These are phyloP conservation scores for Septoria linicola DNA, from an alignment of 2,329 filamentous ascomycete species.

Conservation along the genomic window DNA sequence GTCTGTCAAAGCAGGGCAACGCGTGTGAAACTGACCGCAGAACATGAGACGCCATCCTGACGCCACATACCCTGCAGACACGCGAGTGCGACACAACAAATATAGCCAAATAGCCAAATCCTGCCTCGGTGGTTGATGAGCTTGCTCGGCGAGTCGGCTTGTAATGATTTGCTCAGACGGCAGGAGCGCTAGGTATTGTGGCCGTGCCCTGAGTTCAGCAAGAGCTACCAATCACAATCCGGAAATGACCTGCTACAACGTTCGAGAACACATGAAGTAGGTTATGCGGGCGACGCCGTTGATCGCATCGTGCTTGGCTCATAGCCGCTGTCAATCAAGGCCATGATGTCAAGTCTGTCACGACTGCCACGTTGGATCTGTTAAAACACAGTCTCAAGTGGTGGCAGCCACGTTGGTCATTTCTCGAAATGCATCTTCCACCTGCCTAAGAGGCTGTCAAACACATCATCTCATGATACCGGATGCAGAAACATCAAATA, in stretches of 20 bases:
- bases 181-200: neutral
- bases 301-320: conserved; percentile 2
- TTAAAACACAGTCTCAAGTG: no score
- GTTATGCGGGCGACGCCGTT: neutral
- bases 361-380: conserved; percentile 1
- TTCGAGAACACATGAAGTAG: no score
- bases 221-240: conserved; percentile 1
- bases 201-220: neutral
- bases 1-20: no score
- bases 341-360: neutral
- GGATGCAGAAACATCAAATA: conserved; percentile 8
- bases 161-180: conserved; percentile 10
- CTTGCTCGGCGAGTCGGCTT: neutral
- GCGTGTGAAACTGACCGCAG: no score
- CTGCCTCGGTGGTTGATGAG: neutral
- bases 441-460: neutral
- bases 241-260: neutral
- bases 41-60: no score
- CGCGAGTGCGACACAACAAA: neutral
- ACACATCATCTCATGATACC: neutral
- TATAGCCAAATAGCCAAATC: neutral
- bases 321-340: conserved; percentile 5
- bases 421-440: neutral
- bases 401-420: neutral
- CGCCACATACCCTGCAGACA: no score